These are phyloP conservation scores for Infundibulicybe gibba DNA, from an alignment of 768 basidiomycete genomes.

Conservation along the genomic window DNA sequence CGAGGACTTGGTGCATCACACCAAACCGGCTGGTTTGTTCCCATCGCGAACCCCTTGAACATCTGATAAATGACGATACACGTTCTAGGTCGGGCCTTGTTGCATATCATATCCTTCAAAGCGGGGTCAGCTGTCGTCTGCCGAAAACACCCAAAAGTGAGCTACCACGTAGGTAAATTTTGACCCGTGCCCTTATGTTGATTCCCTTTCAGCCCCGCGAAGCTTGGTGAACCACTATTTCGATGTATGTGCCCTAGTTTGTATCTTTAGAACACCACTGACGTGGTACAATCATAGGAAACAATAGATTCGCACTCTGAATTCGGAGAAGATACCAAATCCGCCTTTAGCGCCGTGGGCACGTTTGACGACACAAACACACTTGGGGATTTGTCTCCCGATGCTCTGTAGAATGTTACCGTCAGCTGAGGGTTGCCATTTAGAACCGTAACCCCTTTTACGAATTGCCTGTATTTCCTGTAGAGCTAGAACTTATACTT, in stretches of 20 bases:
- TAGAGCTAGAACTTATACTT: no score
- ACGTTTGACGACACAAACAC: slow-evolving; percentile 46
- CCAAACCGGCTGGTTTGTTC: slow-evolving; percentile 89
- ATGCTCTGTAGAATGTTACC: slow-evolving; percentile 46
- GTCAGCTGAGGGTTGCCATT: no score
- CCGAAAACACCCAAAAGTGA: slow-evolving; percentile 92
- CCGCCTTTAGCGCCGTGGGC: slow-evolving; percentile 59
- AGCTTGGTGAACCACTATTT: slow-evolving; percentile 91
- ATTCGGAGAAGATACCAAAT: slow-evolving; percentile 67
- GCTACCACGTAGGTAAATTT: slow-evolving; percentile 21
- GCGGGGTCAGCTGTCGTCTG: slow-evolving; percentile 82
- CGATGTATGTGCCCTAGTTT: slow-evolving; percentile 56
- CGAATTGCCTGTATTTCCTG: no score
- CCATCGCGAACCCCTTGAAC: not conserved
- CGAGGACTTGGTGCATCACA: slow-evolving; percentile 95
- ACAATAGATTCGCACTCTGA: slow-evolving; percentile 71
- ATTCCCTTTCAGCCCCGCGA: slow-evolving; percentile 61
- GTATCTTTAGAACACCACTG: not conserved
- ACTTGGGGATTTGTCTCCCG: slow-evolving; percentile 68
- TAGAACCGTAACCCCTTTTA: no score
- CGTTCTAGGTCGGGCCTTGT: slow-evolving; percentile 76
- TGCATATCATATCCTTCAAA: slow-evolving; percentile 88
- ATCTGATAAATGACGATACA: not conserved
- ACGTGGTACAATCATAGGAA: slow-evolving; percentile 43
- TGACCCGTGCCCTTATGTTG: slow-evolving; percentile 3